A percentile compares a stretch with the other conserved stretches of the same genome.
Conservation (phyloP, 108 stramenopile genomes). For the Cyclotella choctawhatcheeana region DNA sequence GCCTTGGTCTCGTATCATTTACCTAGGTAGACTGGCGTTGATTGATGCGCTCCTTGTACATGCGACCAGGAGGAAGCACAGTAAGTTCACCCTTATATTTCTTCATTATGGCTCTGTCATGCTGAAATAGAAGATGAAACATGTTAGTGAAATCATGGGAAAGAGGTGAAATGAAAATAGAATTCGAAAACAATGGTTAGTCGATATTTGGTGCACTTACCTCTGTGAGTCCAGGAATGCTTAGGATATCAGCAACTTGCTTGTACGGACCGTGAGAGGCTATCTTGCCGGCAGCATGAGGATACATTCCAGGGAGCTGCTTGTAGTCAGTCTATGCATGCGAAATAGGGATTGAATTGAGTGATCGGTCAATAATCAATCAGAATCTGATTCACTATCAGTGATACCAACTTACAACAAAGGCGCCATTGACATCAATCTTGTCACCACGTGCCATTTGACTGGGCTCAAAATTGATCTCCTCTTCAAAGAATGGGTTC, state of each 20-base stretch:
- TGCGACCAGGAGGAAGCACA: constrained; percentile 64
- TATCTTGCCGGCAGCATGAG: constrained; percentile 60
- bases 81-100: constrained; percentile 71
- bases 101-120: constrained; percentile 70
- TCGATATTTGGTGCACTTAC: no score
- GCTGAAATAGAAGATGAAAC: no score
- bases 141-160: no score
- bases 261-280: constrained; percentile 72
- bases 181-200: no score
- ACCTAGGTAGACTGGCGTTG: constrained; percentile 73
- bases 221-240: constrained; percentile 61
- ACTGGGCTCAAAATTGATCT: constrained; percentile 40
- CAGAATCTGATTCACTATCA: no score
- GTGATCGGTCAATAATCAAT: not conserved
- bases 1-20: no score
- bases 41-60: constrained; percentile 75
- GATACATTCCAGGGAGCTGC: constrained; percentile 12
- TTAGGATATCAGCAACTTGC: constrained; percentile 66
- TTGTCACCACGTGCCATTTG: constrained; percentile 66
- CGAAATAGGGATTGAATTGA: not conserved
- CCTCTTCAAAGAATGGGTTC: constrained; percentile 36
- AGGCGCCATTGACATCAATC: constrained; percentile 52
- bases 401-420: constrained; percentile 22
- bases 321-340: constrained; percentile 13
- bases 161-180: no score